A percentile compares a stretch with the other conserved stretches of the same genome.
These are phyloP conservation scores for Phytophthora europaea DNA, from an alignment of 352 stramenopile genomes.

Conservation along the genomic window DNA sequence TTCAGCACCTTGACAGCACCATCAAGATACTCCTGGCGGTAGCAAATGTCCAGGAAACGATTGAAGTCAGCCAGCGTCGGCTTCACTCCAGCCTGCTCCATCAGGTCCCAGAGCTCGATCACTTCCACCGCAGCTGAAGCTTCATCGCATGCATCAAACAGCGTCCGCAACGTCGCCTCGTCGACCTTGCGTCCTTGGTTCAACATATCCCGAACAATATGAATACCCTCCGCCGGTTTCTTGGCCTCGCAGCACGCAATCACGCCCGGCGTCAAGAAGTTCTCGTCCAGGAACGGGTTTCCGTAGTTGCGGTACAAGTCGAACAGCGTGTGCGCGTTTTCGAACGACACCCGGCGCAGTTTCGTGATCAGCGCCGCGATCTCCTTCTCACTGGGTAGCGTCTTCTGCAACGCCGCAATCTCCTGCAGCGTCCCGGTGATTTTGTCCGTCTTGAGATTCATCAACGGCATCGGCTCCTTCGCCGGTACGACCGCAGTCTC, in stretches of 20 bases:
- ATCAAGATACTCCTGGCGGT: conserved; percentile 80
- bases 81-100: conserved; percentile 70
- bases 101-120: conserved; percentile 78
- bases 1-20: conserved; percentile 84
- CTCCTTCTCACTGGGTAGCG: conserved; percentile 70
- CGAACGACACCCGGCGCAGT: conserved; percentile 77
- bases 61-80: conserved; percentile 71
- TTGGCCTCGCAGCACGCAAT: conserved; percentile 82
- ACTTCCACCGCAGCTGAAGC: conserved; percentile 69
- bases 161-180: conserved; percentile 69
- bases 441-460: conserved; percentile 61
- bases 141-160: conserved; percentile 81
- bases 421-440: conserved; percentile 82
- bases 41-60: conserved; percentile 81
- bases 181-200: conserved; percentile 88
- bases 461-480: conserved; percentile 40
- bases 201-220: conserved; percentile 87
- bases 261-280: conserved; percentile 84
- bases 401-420: conserved; percentile 81
- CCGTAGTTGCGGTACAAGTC: conserved; percentile 90
- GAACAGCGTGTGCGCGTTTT: conserved; percentile 81
- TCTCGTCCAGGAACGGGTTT: conserved; percentile 86
- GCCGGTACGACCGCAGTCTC: conserved; percentile 27
- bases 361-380: conserved; percentile 70
- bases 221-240: conserved; percentile 76